phyloP scores from a whole-genome alignment of 2,329 filamentous ascomycete species.

The Colletotrichum camelliae region DNA sequence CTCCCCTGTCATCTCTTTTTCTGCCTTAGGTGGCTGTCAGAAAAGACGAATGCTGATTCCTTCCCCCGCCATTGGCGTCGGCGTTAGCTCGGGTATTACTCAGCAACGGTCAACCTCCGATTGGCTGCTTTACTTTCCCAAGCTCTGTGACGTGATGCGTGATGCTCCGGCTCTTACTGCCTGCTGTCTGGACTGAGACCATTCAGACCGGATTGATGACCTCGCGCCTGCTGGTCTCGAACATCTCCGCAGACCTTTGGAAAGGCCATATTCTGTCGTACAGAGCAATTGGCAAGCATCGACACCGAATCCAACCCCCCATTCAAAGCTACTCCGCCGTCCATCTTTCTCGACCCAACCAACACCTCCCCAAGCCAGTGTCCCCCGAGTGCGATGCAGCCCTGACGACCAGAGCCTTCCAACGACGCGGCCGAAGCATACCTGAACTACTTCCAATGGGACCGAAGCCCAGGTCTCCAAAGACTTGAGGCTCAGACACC shows the following conservation, averaged over 20 bases:
- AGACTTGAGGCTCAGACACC: background rate
- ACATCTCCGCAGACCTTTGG: background rate
- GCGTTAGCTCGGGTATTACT: background rate
- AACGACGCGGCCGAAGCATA: background rate
- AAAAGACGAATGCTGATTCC: background rate
- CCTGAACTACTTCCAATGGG: background rate
- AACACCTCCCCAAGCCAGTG: background rate
- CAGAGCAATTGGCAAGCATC: background rate
- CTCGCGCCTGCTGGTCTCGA: background rate
- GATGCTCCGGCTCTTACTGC: background rate
- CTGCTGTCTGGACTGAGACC: background rate
- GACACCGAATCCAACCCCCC: background rate
- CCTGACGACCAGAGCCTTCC: background rate
- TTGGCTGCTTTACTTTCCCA: background rate
- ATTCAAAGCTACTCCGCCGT: background rate
- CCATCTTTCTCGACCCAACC: background rate
- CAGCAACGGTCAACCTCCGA: background rate
- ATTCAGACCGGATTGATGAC: background rate
- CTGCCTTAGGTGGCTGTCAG: background rate
- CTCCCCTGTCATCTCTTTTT: background rate
- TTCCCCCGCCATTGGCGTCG: background rate
- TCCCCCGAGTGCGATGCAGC: too few species aligned
- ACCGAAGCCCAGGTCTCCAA: fast-evolving
- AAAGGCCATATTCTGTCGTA: background rate
- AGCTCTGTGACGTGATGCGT: background rate